Evolutionary conservation across 108 stramenopile genomes (phyloP), one percentile per base, ranked within the genome.

Genomic region (Pseudonitzschia pungens): DNA sequence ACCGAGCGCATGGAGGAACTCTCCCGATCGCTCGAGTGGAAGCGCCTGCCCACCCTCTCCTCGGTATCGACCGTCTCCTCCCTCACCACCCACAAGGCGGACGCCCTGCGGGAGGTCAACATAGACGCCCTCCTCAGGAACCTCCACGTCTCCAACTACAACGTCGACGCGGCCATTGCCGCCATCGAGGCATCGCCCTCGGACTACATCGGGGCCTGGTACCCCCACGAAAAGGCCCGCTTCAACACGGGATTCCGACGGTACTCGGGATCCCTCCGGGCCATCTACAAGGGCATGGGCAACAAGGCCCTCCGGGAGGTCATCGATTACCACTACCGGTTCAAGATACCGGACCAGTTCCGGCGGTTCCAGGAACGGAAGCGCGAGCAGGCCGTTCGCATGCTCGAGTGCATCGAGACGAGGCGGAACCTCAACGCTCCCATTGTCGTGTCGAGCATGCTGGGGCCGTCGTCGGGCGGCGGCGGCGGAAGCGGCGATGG

Each of bases 271-370:
- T 81, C 87, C 11, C 68, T 95, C 10, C 80, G 90, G 26, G 84
- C 83, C 71, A 90, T 95, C 43, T 77, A 86, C 28, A 82, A 88
- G 60, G 69, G 69, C 26, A 53, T 91, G 32, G 77, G 50, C 2
- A 28, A 69, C 69, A 93, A 92, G 71, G 70, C 73, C 22, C 72
- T 81, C 68, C 84, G 87, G 41, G 88, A 92, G 40, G 80, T 91
- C 24, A 76, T 96, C 60, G 95, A 96, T 57, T 96, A 92, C 78
- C 84, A 87, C 54, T 96, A 92, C 74, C 81, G 95, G 27, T 96
- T 85, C 87, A 93, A 92, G 73, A 90, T 93, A 48, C 88, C 89
- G n/a, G 90, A 92, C 70, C 91, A 93, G 56, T 96, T 91, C 68
- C 86, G 91, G 27, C 75, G 81, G 9, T 92, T 88, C 68, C 87